A percentile compares a stretch with the other conserved stretches of the same genome.
Conservation (phyloP, 1,139 yeast genomes). For the Casaregolazyma lundiana region DNA sequence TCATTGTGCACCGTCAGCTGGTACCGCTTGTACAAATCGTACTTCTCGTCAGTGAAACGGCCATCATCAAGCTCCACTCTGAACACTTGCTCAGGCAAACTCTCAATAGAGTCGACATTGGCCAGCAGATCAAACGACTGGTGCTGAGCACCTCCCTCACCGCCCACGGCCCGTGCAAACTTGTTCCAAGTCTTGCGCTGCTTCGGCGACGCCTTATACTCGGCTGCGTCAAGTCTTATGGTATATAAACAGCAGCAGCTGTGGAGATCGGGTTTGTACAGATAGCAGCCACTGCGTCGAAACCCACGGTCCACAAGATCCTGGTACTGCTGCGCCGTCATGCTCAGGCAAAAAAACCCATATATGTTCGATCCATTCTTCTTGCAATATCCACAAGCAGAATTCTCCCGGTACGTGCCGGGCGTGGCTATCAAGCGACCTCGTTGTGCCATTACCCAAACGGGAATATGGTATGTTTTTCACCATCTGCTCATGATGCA, state of each 20-base stretch:
- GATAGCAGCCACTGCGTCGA: conserved; percentile 69
- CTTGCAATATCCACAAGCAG: conserved; percentile 53
- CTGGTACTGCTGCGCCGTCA: conserved; percentile 56
- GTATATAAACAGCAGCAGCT: conserved; percentile 84
- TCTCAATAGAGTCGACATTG: conserved; percentile 21
- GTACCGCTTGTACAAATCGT: conserved; percentile 58
- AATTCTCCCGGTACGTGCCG: conserved; percentile 19
- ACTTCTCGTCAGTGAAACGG: conserved; percentile 55
- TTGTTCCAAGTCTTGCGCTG: conserved; percentile 63
- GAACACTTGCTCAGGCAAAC: conserved; percentile 1
- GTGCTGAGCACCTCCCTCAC: conserved; percentile 16
- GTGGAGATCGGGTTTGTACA: conserved; percentile 71
- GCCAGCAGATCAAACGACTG: conserved; percentile 32
- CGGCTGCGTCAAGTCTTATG: conserved; percentile 54
- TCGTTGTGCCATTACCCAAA: too few relatives aligned
- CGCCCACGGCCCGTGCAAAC: conserved; percentile 28
- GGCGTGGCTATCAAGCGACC: conserved; percentile 16
- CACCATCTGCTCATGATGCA: too few relatives aligned
- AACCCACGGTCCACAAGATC: conserved; percentile 64
- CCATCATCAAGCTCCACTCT: conserved; percentile 52
- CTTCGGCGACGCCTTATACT: conserved; percentile 54
- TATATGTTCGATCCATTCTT: conserved; percentile 42
- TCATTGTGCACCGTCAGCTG: conserved; percentile 70
- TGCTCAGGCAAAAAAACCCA: conserved; percentile 42
- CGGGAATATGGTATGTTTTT: too few relatives aligned